phyloP scores from a whole-genome alignment of 164 flowering plant species.

The Akebia trifoliata region DNA sequence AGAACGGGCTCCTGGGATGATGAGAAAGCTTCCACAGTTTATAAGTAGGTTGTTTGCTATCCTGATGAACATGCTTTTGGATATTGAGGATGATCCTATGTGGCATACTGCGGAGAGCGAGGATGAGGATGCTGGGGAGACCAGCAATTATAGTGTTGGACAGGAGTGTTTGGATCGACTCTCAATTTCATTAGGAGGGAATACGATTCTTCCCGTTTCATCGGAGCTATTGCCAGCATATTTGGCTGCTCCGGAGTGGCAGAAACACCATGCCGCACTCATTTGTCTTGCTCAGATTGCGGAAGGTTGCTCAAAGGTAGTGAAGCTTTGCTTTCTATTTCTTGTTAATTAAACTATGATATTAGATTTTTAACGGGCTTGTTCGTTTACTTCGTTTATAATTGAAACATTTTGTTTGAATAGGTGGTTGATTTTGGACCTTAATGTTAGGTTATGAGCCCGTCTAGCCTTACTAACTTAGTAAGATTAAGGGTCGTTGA shows the following conservation, averaged over 20 bases:
- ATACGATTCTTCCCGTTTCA: constrained; percentile 93
- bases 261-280: constrained; percentile 93
- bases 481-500: too few species aligned
- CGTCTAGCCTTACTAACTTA: too few species aligned
- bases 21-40: constrained; percentile 96
- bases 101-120: constrained; percentile 88
- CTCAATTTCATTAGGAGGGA: constrained; percentile 85
- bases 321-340: too few species aligned
- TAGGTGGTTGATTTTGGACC: too few species aligned
- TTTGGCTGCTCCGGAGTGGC: constrained; percentile 96
- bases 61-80: constrained; percentile 89
- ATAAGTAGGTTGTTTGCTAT: constrained; percentile 71
- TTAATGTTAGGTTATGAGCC: too few species aligned
- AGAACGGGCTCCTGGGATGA: constrained; percentile 98
- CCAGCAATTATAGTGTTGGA: constrained; percentile 87
- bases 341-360: too few species aligned
- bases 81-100: constrained; percentile 85
- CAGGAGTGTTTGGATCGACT: constrained; percentile 96
- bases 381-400: too few species aligned
- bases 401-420: too few species aligned
- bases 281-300: constrained; percentile 97
- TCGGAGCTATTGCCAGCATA: constrained; percentile 73
- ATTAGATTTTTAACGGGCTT: background rate
- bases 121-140: constrained; percentile 96
- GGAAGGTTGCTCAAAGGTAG: constrained; percentile 98